Percentiles rank a stretch among this genome's conserved stretches.
phyloP scores from a whole-genome alignment of 1,284 basidiomycete genomes.

The Tilletia caries region DNA sequence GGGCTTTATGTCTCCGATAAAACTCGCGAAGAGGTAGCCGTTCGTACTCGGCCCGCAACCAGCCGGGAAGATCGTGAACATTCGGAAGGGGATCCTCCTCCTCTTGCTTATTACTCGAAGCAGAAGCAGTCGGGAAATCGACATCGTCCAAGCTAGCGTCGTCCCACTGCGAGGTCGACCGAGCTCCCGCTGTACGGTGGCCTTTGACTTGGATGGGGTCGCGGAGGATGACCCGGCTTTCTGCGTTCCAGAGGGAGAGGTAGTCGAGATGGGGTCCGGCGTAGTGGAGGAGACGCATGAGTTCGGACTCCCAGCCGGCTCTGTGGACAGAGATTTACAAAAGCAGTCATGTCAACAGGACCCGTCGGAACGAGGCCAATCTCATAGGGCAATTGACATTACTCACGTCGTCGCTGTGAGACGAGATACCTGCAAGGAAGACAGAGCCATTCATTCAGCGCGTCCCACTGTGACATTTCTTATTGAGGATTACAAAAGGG shows the following conservation, averaged over 20 bases:
- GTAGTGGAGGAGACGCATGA: slow-evolving; percentile 46
- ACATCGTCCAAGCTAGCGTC: slow-evolving; percentile 9
- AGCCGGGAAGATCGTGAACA: background rate
- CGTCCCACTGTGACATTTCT: too few species aligned
- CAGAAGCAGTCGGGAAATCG: background rate
- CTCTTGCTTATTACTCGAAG: background rate
- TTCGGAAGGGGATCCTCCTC: slow-evolving; percentile 6
- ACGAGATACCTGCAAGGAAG: slow-evolving; percentile 28
- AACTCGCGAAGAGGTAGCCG: background rate
- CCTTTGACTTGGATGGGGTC: slow-evolving; percentile 34
- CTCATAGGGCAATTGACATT: background rate
- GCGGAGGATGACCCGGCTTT: slow-evolving; percentile 43
- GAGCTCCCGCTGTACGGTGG: slow-evolving; percentile 15
- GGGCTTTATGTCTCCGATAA: slow-evolving; percentile 2
- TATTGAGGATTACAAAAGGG: too few species aligned
- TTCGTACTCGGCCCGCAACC: slow-evolving; percentile 8
- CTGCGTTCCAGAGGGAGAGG: slow-evolving; percentile 47
- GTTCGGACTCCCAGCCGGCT: slow-evolving; percentile 49
- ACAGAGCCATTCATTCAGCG: too few species aligned
- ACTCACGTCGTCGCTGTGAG: slow-evolving; percentile 35
- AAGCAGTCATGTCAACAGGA: background rate
- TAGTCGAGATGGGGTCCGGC: slow-evolving; percentile 39
- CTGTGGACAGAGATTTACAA: background rate
- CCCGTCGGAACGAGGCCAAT: too few species aligned
- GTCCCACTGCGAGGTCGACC: background rate